Percentiles rank a stretch among this genome's conserved stretches.
Conservation (phyloP, 495 filamentous ascomycete genomes). For the Bathelium albidoporum region DNA sequence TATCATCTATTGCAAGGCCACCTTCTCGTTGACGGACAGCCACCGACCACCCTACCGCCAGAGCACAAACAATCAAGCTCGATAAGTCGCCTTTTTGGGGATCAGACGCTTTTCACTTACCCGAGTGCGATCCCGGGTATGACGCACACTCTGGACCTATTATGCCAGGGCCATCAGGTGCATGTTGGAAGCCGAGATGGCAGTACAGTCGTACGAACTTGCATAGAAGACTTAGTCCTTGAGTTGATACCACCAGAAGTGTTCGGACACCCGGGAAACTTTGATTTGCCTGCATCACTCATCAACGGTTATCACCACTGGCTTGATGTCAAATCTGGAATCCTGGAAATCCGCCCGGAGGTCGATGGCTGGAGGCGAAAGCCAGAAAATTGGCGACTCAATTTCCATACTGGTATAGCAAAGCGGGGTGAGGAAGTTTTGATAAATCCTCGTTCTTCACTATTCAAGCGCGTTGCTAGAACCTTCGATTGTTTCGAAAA, state of each 20-base stretch:
- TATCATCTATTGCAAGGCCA: slow-evolving; percentile 40
- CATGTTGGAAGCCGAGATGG: slow-evolving; percentile 40
- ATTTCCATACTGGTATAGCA: slow-evolving; percentile 17
- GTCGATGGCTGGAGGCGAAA: slow-evolving; percentile 19
- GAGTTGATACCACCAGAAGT: slow-evolving; percentile 29
- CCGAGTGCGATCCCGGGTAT: slow-evolving; percentile 39
- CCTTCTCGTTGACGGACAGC: slow-evolving; percentile 40
- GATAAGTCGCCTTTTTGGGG: slow-evolving; percentile 40
- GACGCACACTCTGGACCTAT: slow-evolving; percentile 32
- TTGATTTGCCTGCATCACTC: slow-evolving; percentile 22
- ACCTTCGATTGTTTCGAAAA: slow-evolving; percentile 22
- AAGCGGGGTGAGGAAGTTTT: slow-evolving; percentile 6
- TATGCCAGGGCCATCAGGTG: slow-evolving; percentile 29
- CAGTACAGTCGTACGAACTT: slow-evolving; percentile 33
- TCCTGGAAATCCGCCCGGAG: slow-evolving; percentile 23
- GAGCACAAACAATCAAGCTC: slow-evolving; percentile 29
- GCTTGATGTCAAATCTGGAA: slow-evolving; percentile 21
- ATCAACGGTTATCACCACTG: slow-evolving; percentile 22
- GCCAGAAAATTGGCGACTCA: slow-evolving; percentile 20
- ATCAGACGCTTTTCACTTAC: slow-evolving; percentile 36
- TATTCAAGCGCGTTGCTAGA: slow-evolving; percentile 11
- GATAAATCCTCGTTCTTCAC: slow-evolving; percentile 18
- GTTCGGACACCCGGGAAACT: slow-evolving; percentile 19
- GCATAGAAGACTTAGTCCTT: slow-evolving; percentile 8
- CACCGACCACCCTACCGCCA: slow-evolving; percentile 38